Evolutionary conservation across 768 basidiomycete species (phyloP).

Genomic region (Chiua virens): DNA sequence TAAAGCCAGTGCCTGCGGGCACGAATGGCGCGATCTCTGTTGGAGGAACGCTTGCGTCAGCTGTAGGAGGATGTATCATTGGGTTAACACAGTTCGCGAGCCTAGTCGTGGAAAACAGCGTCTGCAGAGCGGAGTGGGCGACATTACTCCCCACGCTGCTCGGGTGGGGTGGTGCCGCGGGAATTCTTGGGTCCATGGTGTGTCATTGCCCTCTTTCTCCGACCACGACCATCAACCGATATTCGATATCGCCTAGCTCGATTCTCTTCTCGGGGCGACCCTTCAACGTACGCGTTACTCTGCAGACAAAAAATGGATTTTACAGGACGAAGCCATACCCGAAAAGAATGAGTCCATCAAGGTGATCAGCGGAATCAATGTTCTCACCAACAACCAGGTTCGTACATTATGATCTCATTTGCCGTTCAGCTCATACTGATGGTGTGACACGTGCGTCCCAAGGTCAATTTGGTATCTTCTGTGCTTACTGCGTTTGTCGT

Average conservation of each 20-base stretch:
- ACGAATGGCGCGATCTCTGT: slow-evolving; percentile 88
- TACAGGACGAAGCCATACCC: slow-evolving; percentile 51
- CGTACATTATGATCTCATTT: slow-evolving; percentile 9
- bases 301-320: slow-evolving; percentile 53
- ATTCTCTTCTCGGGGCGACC: slow-evolving; percentile 86
- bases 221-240: neutral
- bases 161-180: slow-evolving; percentile 62
- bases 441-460: neutral
- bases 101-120: slow-evolving; percentile 60
- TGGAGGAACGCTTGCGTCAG: slow-evolving; percentile 72
- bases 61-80: slow-evolving; percentile 70
- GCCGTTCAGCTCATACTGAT: slow-evolving; percentile 1
- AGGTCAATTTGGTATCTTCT: slow-evolving; percentile 49
- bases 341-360: slow-evolving; percentile 48
- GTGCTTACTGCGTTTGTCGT: slow-evolving; percentile 37
- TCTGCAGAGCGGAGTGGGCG: slow-evolving; percentile 45
- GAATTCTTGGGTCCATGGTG: slow-evolving; percentile 80
- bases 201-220: slow-evolving; percentile 21
- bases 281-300: slow-evolving; percentile 81
- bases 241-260: slow-evolving; percentile 49
- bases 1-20: slow-evolving; percentile 74
- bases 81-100: slow-evolving; percentile 59
- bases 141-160: slow-evolving; percentile 44
- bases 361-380: slow-evolving; percentile 58
- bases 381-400: slow-evolving; percentile 87